Percentiles rank a stretch among this genome's conserved stretches.
phyloP scores from a whole-genome alignment of 805 yeast species.

The Ogataea saltuana region DNA sequence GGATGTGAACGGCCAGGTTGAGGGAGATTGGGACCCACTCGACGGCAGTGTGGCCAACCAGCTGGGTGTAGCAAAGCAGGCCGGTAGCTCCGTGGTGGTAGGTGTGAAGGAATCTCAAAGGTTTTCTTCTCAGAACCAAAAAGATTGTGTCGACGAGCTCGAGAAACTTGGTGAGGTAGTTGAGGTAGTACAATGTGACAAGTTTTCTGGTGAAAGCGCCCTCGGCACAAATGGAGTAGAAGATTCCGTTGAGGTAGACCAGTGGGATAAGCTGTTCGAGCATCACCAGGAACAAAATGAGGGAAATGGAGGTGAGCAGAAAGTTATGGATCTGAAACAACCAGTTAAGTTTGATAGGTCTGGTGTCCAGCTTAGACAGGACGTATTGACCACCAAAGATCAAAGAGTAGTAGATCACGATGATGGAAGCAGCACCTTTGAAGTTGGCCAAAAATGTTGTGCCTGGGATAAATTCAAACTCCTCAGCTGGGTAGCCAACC shows the following conservation, averaged over 20 bases:
- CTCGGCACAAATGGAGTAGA: constrained; percentile 77
- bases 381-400: constrained; percentile 84
- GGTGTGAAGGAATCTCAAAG: constrained; percentile 88
- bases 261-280: constrained; percentile 87
- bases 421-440: constrained; percentile 49
- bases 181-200: constrained; percentile 83
- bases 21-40: constrained; percentile 93
- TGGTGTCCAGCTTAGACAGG: constrained; percentile 48
- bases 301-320: constrained; percentile 67
- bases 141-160: constrained; percentile 92
- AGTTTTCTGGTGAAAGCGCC: constrained; percentile 82
- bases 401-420: constrained; percentile 70
- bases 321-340: constrained; percentile 87
- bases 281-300: constrained; percentile 63
- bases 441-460: constrained; percentile 68
- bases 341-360: constrained; percentile 71
- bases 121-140: constrained; percentile 88
- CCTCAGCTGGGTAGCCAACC: constrained; percentile 59
- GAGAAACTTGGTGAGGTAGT: constrained; percentile 84
- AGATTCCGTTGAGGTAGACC: constrained; percentile 69
- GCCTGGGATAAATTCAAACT: constrained; percentile 67
- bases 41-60: constrained; percentile 85
- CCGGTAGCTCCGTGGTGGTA: constrained; percentile 99
- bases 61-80: constrained; percentile 87
- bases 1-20: constrained; percentile 89